Percentiles rank a stretch among this genome's conserved stretches.
These are phyloP conservation scores for Annulohypoxylon stygium DNA, from an alignment of 495 filamentous ascomycete species.

Conservation along the genomic window DNA sequence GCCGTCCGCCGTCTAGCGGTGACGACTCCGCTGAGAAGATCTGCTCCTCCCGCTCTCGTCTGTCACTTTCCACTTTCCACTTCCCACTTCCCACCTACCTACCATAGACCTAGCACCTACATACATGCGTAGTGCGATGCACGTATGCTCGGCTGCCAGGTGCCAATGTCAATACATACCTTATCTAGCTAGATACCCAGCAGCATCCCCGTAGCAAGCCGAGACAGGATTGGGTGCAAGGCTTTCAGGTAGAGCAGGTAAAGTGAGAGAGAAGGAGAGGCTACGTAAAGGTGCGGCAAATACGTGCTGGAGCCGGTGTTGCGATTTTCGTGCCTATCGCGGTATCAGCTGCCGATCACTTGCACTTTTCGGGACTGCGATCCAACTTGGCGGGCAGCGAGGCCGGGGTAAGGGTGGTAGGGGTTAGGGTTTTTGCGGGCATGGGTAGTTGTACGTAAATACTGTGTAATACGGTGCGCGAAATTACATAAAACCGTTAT, in stretches of 20 bases:
- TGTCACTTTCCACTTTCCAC: background rate
- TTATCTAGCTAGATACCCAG: background rate
- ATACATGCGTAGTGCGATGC: background rate
- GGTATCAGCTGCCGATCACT: slow-evolving; percentile 41
- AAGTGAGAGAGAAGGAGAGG: background rate
- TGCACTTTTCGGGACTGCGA: slow-evolving; percentile 38
- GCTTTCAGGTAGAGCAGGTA: background rate
- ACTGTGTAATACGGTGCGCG: too few species aligned
- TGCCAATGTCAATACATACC: background rate
- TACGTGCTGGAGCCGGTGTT: slow-evolving; percentile 14
- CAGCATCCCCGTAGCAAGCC: slow-evolving; percentile 1
- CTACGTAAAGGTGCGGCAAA: slow-evolving; percentile 22
- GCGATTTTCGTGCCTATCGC: slow-evolving; percentile 42
- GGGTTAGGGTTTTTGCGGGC: background rate
- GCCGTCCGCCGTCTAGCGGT: slow-evolving; percentile 38
- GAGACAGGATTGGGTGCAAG: slow-evolving; percentile 26
- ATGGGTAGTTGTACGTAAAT: background rate
- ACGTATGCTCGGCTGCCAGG: background rate
- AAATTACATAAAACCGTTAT: too few species aligned
- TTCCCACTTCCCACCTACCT: background rate
- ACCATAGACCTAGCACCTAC: background rate
- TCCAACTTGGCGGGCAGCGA: slow-evolving; percentile 34
- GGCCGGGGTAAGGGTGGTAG: slow-evolving; percentile 9
- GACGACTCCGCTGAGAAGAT: slow-evolving; percentile 22
- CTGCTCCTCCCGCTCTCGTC: background rate